Percentiles rank a stretch among this genome's conserved stretches.
These are phyloP conservation scores for Hymenoscyphus scutula DNA, from an alignment of 2,329 filamentous ascomycete species.

Conservation along the genomic window DNA sequence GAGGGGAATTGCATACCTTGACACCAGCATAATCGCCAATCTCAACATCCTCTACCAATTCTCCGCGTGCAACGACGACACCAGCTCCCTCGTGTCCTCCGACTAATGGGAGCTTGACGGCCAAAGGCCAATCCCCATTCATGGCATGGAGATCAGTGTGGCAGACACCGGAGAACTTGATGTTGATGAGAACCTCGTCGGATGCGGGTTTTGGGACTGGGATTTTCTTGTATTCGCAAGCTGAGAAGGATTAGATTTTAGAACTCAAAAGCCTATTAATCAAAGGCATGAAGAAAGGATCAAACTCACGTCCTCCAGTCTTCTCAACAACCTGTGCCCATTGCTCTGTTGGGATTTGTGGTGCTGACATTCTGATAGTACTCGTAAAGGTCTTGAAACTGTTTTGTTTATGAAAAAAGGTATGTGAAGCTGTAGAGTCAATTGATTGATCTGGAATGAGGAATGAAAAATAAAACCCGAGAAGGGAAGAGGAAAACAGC, in stretches of 20 bases:
- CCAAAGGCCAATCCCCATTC: slow-evolving; percentile 85
- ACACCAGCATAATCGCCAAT: slow-evolving; percentile 85
- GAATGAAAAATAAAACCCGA: too few relatives aligned
- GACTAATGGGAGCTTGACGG: slow-evolving; percentile 79
- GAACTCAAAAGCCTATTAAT: not conserved
- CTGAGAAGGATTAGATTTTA: slow-evolving; percentile 37
- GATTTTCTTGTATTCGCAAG: slow-evolving; percentile 74
- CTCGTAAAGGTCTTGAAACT: too few relatives aligned
- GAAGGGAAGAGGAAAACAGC: too few relatives aligned
- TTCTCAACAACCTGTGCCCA: slow-evolving; percentile 90
- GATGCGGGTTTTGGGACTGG: slow-evolving; percentile 77
- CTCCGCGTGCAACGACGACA: slow-evolving; percentile 75
- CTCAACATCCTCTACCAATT: slow-evolving; percentile 73
- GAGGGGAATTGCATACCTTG: slow-evolving; percentile 46
- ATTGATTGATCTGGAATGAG: too few relatives aligned
- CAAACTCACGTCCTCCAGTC: slow-evolving; percentile 62
- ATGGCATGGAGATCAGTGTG: slow-evolving; percentile 82
- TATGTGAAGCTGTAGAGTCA: too few relatives aligned
- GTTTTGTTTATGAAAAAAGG: too few relatives aligned
- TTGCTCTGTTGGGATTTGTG: slow-evolving; percentile 72
- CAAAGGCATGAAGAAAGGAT: slow-evolving; percentile 18
- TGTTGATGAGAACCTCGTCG: slow-evolving; percentile 88
- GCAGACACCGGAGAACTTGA: slow-evolving; percentile 89
- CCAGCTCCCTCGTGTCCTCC: slow-evolving; percentile 81
- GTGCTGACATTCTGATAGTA: slow-evolving; percentile 18